phyloP scores from a whole-genome alignment of 495 filamentous ascomycete genomes.

The Penicillium goetzii region DNA sequence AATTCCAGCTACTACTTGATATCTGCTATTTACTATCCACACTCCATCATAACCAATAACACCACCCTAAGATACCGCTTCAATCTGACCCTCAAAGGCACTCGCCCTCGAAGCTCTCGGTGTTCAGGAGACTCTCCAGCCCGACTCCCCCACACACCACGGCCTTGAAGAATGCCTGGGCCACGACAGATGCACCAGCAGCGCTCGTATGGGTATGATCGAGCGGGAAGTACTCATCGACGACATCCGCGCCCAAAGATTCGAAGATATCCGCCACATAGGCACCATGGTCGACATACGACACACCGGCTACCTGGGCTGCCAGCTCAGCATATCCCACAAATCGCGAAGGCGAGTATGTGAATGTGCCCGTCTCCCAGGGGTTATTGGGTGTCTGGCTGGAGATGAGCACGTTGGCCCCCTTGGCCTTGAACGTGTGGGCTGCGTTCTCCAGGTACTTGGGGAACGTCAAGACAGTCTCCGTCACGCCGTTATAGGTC shows the following conservation, averaged over 20 bases:
- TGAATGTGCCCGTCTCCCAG: conserved; percentile 60
- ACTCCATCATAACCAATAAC: neutral
- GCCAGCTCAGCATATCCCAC: conserved; percentile 60
- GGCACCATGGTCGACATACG: conserved; percentile 65
- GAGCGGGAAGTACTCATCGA: conserved; percentile 57
- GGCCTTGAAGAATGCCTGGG: conserved; percentile 65
- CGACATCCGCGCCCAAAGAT: conserved; percentile 47
- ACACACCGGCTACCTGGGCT: conserved; percentile 46
- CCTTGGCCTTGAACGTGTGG: conserved; percentile 55
- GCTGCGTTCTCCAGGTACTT: conserved; percentile 61
- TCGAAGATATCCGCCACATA: conserved; percentile 58
- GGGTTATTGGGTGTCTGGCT: conserved; percentile 66
- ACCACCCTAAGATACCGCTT: neutral
- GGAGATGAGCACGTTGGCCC: conserved; percentile 64
- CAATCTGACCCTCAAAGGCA: conserved; percentile 26
- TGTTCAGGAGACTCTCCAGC: conserved; percentile 39
- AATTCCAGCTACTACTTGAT: neutral
- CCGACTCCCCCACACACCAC: conserved; percentile 48
- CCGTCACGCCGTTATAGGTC: conserved; percentile 51
- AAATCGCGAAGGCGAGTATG: conserved; percentile 51
- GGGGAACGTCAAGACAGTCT: conserved; percentile 61
- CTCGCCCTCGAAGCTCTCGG: conserved; percentile 35
- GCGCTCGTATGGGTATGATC: conserved; percentile 71
- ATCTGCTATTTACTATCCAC: neutral
- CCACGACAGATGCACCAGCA: conserved; percentile 59